Base-by-base conservation (phyloP, 2,329 filamentous ascomycete species). In the Ramichloridium luteum region DNA sequence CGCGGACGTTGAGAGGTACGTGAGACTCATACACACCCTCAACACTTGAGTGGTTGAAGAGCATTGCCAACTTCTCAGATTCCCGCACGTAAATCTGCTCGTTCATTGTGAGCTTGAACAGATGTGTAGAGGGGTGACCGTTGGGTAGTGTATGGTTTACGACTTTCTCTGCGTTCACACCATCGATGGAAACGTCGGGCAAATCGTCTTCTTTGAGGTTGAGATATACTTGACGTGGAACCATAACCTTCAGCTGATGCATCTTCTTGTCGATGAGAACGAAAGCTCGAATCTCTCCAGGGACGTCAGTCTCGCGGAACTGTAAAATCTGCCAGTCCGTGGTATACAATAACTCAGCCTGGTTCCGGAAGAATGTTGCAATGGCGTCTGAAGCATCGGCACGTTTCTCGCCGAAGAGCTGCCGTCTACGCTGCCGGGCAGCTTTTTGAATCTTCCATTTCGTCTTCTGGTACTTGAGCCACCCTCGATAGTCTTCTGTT, bases 361-460 rank as follows among this genome's bases (percentile, higher is more conserved):
- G 86, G 45, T 90, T 92, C 51, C 86, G 76, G 67, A 98, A 94
- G 50, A 80, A 73, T 25, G 68, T 70, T 34, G 77, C 78, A 43
- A 80, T 65, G 1, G 68, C 67, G 50, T 78, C 73, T 2, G 67
- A 65, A 10, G 68, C 61, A 45, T 70, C 63, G 29, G 65, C 66
- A 8, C 77, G 72, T 35, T 80, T 77, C 48, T 98, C 88, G 37
- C 90, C 90, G 48, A 98, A 98, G 1, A 98, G 65, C 54, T 98
- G 90, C 29, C 88, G 74, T 41, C 92, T 72, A 26, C 88, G 77
- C 38, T 78, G 69, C 13, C 90, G 75, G 18, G 88, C 85, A 54
- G 93, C 80, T 51, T 85, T 93, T 54, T 99, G 90, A 22, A 96
- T 79, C 62, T 88, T 94, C 90, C 90, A 99, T 58, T 98, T 98